A percentile compares a stretch with the other conserved stretches of the same genome.
These are phyloP conservation scores for Pythium scleroteichum DNA, from an alignment of 352 stramenopile genomes.

Conservation along the genomic window DNA sequence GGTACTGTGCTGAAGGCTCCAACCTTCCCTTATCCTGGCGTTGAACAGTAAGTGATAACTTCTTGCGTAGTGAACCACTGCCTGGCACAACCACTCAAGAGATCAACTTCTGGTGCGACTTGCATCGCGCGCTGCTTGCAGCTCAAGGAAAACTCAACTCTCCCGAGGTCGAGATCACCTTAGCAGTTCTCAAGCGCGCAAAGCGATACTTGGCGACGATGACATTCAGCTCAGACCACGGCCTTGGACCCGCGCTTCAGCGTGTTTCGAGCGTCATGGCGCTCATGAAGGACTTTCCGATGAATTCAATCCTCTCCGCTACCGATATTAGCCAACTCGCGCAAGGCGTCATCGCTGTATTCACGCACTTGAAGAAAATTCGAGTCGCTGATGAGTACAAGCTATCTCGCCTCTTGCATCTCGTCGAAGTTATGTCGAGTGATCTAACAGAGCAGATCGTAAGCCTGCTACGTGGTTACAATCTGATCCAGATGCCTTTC, in stretches of 20 bases:
- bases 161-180: constrained; percentile 89
- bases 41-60: too few species aligned
- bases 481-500: constrained; percentile 82
- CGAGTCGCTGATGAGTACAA: constrained; percentile 89
- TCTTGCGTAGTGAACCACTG: constrained; percentile 60
- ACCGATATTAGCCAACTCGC: constrained; percentile 86
- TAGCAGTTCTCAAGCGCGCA: constrained; percentile 90
- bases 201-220: constrained; percentile 91
- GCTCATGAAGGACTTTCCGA: constrained; percentile 93
- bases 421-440: constrained; percentile 88
- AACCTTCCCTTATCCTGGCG: too few species aligned
- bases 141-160: constrained; percentile 88
- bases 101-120: constrained; percentile 95
- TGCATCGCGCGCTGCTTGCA: constrained; percentile 86
- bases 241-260: constrained; percentile 83
- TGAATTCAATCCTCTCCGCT: constrained; percentile 90
- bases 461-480: constrained; percentile 81
- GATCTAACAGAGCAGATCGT: constrained; percentile 82
- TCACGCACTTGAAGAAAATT: constrained; percentile 91
- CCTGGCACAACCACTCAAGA: constrained; percentile 90
- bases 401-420: constrained; percentile 66
- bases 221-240: constrained; percentile 90
- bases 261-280: constrained; percentile 89
- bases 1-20: constrained; percentile 23
- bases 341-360: constrained; percentile 78